Conservation (phyloP, 192 early-diverging fungal species). For the Piromyces sp. region DNA sequence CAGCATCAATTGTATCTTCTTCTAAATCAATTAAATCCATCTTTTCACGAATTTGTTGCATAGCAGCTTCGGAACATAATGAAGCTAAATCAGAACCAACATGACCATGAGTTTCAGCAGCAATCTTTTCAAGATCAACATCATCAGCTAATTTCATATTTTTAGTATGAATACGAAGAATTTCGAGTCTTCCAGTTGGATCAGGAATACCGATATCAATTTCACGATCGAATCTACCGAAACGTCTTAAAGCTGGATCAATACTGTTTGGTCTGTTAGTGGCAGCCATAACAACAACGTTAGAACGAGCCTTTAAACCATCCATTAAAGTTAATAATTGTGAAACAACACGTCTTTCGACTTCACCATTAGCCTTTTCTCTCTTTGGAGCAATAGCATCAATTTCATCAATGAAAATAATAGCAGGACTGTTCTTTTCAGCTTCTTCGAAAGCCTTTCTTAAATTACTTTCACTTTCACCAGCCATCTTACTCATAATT, state of each 20-base stretch:
- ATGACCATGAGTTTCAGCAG: slow-evolving; percentile 91
- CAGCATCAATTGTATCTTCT: slow-evolving; percentile 95
- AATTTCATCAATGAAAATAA: slow-evolving; percentile 98
- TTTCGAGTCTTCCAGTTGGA: slow-evolving; percentile 93
- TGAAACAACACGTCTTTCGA: slow-evolving; percentile 95
- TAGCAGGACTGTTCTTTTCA: slow-evolving; percentile 90
- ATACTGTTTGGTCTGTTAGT: slow-evolving; percentile 98
- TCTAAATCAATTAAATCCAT: slow-evolving; percentile 97
- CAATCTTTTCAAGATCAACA: slow-evolving; percentile 93
- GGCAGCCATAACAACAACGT: slow-evolving; percentile 96
- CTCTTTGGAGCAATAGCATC: slow-evolving; percentile 98
- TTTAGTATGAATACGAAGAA: slow-evolving; percentile 97
- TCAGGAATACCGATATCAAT: slow-evolving; percentile 98
- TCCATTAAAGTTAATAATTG: slow-evolving; percentile 98
- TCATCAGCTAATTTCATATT: slow-evolving; percentile 97
- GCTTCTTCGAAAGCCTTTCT: slow-evolving; percentile 98
- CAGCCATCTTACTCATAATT: slow-evolving; percentile 99
- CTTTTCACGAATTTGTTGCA: slow-evolving; percentile 99
- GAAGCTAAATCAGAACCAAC: slow-evolving; percentile 94
- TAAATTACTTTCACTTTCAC: slow-evolving; percentile 92
- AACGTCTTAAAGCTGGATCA: slow-evolving; percentile 93
- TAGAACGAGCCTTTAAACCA: slow-evolving; percentile 87
- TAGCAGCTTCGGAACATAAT: slow-evolving; percentile 95
- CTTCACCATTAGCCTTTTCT: slow-evolving; percentile 95
- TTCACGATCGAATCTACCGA: slow-evolving; percentile 98